Percentiles rank a stretch among this genome's conserved stretches.
phyloP scores from a whole-genome alignment of 2,329 filamentous ascomycete genomes.

The Calonectria montana region DNA sequence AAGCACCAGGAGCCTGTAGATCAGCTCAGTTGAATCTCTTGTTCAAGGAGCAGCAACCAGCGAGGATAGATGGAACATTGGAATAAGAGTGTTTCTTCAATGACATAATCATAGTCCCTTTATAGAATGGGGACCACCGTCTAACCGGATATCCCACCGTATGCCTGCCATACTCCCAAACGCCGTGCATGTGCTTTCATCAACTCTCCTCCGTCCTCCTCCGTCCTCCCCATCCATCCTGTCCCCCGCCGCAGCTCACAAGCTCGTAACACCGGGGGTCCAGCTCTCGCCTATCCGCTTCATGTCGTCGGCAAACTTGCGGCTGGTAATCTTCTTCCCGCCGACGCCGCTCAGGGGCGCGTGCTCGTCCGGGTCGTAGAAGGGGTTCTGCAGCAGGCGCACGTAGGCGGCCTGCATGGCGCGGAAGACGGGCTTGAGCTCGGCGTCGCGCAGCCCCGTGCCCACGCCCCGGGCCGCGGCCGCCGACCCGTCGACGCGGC shows the following conservation, averaged over 20 bases:
- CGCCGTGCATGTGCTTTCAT: slow-evolving; percentile 40
- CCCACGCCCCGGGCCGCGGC: slow-evolving; percentile 51
- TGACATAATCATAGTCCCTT: neutral
- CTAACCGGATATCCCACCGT: slow-evolving; percentile 38
- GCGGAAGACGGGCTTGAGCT: slow-evolving; percentile 89
- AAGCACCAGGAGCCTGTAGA: slow-evolving; percentile 29
- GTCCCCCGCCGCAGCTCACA: slow-evolving; percentile 54
- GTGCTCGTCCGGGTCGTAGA: slow-evolving; percentile 91
- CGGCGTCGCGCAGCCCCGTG: slow-evolving; percentile 82
- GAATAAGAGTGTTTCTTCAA: neutral
- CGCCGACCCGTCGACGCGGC: slow-evolving; percentile 56
- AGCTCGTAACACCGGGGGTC: slow-evolving; percentile 75
- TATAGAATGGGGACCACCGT: slow-evolving; percentile 15
- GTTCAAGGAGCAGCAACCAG: neutral
- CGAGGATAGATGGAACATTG: neutral
- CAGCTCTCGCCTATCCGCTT: slow-evolving; percentile 87
- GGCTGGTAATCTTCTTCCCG: slow-evolving; percentile 82
- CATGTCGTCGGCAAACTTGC: slow-evolving; percentile 84
- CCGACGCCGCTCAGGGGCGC: slow-evolving; percentile 66
- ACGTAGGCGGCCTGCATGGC: slow-evolving; percentile 96
- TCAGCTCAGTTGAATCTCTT: neutral
- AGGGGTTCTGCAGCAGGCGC: slow-evolving; percentile 89
- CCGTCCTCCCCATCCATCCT: neutral
- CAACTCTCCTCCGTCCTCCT: slow-evolving; percentile 11
- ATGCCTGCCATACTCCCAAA: slow-evolving; percentile 40